These are phyloP conservation scores for Pseudomonodictys pantanalensis DNA, from an alignment of 495 filamentous ascomycete species.

Conservation along the genomic window DNA sequence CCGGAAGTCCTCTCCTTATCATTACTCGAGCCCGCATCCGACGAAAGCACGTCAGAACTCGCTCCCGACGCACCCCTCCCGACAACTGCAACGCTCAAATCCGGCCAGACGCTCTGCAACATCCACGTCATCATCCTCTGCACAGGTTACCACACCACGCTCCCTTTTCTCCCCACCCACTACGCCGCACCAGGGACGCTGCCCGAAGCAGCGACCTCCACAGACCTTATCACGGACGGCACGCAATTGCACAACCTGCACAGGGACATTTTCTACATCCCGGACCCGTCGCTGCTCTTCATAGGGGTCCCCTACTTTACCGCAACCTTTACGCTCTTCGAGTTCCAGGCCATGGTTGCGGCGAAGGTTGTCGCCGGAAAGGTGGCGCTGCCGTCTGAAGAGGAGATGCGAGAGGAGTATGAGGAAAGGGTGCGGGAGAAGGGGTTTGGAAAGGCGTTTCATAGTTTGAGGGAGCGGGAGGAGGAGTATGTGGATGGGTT, in stretches of 20 bases:
- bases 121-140: slow-evolving; percentile 58
- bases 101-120: slow-evolving; percentile 45
- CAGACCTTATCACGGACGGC: slow-evolving; percentile 60
- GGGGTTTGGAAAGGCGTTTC: slow-evolving; percentile 52
- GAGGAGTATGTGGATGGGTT: slow-evolving; percentile 55
- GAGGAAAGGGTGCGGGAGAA: slow-evolving; percentile 43
- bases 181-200: slow-evolving; percentile 10
- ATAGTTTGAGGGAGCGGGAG: slow-evolving; percentile 53
- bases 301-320: slow-evolving; percentile 60
- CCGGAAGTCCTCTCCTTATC: slow-evolving; percentile 47
- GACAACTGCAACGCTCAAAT: slow-evolving; percentile 42
- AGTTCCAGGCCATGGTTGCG: slow-evolving; percentile 62
- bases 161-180: slow-evolving; percentile 52
- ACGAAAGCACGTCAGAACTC: neutral
- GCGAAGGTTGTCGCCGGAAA: slow-evolving; percentile 56
- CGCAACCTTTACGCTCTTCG: slow-evolving; percentile 62
- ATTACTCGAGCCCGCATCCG: slow-evolving; percentile 11
- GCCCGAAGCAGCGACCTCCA: slow-evolving; percentile 47
- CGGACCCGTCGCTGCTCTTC: slow-evolving; percentile 60
- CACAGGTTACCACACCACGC: slow-evolving; percentile 63
- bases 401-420: slow-evolving; percentile 55
- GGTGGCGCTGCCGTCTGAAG: slow-evolving; percentile 48
- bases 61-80: slow-evolving; percentile 15
- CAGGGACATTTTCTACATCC: slow-evolving; percentile 66
- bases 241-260: slow-evolving; percentile 65